Evolutionary conservation across 257 asterid genomes (phyloP).

Genomic region (Fraxinus excelsior): DNA sequence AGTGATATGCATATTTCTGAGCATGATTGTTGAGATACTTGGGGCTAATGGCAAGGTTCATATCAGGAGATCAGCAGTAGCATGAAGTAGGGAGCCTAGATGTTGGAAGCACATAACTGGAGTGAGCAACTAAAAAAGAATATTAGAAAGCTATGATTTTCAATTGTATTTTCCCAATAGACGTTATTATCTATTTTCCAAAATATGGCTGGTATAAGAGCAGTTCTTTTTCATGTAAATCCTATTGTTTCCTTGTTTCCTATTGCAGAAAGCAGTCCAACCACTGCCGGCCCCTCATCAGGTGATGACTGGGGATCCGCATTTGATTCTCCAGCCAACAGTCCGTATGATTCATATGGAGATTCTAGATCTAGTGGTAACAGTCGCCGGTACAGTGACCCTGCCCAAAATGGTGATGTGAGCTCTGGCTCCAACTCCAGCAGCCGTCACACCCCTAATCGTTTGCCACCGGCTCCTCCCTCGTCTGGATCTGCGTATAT

Average conservation of each 20-base stretch:
- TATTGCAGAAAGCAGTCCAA: conserved; percentile 81
- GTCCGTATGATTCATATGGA: conserved; percentile 52
- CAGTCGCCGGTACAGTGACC: conserved; percentile 74
- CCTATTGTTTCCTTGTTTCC: conserved; percentile 35
- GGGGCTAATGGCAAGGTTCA: too few relatives aligned
- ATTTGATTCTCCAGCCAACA: conserved; percentile 82
- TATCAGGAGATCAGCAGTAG: too few relatives aligned
- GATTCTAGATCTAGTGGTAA: conserved; percentile 66
- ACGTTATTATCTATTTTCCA: too few relatives aligned
- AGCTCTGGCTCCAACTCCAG: conserved; percentile 56
- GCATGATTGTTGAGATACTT: too few relatives aligned
- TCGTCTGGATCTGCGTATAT: conserved; percentile 62
- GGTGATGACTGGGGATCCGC: conserved; percentile 98
- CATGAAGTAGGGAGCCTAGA: too few relatives aligned
- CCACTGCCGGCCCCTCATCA: conserved; percentile 49
- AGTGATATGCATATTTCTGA: too few relatives aligned
- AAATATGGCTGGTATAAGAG: too few relatives aligned
- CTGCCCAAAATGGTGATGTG: conserved; percentile 71
- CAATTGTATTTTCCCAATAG: too few relatives aligned
- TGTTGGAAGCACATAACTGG: too few relatives aligned
- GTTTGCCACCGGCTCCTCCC: conserved; percentile 94
- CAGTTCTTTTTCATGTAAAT: neutral
- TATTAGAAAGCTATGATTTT: too few relatives aligned
- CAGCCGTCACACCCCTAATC: conserved; percentile 83
- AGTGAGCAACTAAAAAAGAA: too few relatives aligned